A percentile compares a stretch with the other conserved stretches of the same genome.
phyloP scores from a whole-genome alignment of 345 rosid genomes.

The Hevea brasiliensis region DNA sequence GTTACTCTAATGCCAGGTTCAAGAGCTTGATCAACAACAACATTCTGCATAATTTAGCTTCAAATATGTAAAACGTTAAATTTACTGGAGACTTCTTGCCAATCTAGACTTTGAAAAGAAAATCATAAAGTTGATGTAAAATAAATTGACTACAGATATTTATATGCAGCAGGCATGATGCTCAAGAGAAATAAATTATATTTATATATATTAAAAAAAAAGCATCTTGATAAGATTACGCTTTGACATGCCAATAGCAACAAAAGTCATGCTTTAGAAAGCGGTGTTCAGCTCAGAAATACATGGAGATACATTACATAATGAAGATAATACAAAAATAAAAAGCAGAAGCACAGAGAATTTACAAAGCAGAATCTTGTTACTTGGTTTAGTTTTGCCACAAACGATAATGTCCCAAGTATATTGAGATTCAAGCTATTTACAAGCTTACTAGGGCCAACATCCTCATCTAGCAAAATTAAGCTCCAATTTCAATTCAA shows the following conservation, averaged over 20 bases:
- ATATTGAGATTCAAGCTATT: background rate
- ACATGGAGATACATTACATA: background rate
- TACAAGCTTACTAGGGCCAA: background rate
- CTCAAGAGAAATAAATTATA: background rate
- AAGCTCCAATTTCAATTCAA: no score
- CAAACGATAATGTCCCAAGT: background rate
- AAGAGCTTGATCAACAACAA: constrained; percentile 61
- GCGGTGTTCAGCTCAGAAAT: background rate
- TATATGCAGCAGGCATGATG: constrained; percentile 1
- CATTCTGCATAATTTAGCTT: constrained; percentile 54
- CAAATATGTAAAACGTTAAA: constrained; percentile 15
- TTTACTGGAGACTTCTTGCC: background rate
- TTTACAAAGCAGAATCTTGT: background rate
- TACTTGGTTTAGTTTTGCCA: background rate
- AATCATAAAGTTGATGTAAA: background rate
- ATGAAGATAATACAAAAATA: background rate
- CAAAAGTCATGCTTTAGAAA: background rate
- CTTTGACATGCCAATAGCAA: background rate
- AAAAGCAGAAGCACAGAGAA: background rate
- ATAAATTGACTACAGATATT: background rate
- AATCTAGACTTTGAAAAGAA: constrained; percentile 5
- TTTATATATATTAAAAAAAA: background rate
- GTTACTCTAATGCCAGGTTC: constrained; percentile 85
- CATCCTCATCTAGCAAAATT: no score
- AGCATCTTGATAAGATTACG: background rate